phyloP scores from a whole-genome alignment of 1,284 basidiomycete genomes.

The Bondarzewia mesenterica region DNA sequence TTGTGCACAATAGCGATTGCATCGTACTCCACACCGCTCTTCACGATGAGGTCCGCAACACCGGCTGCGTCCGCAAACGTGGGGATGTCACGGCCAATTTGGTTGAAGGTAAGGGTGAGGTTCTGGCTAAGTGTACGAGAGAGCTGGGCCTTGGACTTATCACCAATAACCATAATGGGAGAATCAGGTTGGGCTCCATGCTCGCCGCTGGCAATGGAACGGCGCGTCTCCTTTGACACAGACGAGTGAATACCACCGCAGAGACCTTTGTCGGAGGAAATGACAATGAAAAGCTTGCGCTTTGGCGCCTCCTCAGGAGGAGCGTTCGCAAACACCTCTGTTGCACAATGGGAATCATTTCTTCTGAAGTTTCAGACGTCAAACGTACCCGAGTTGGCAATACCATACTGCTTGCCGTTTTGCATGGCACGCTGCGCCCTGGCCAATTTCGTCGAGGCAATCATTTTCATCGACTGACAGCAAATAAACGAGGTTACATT shows the following conservation, averaged over 20 bases:
- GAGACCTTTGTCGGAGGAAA: slow-evolving; percentile 98
- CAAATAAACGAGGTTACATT: neutral
- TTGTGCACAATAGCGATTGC: slow-evolving; percentile 89
- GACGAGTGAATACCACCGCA: slow-evolving; percentile 99
- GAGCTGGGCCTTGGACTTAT: slow-evolving; percentile 97
- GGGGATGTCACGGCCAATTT: slow-evolving; percentile 95
- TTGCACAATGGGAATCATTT: neutral
- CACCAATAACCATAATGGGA: slow-evolving; percentile 83
- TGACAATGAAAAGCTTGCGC: slow-evolving; percentile 84
- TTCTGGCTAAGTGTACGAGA: slow-evolving; percentile 59
- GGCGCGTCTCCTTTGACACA: slow-evolving; percentile 84
- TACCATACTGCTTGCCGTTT: slow-evolving; percentile 90
- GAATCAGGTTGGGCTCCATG: slow-evolving; percentile 55
- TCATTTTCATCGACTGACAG: slow-evolving; percentile 97
- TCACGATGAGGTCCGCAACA: slow-evolving; percentile 90
- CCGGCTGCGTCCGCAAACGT: slow-evolving; percentile 94
- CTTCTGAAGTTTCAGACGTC: neutral
- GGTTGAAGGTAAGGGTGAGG: slow-evolving; percentile 88
- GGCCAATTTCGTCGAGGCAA: slow-evolving; percentile 94
- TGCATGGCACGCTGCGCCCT: slow-evolving; percentile 96
- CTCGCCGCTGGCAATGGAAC: slow-evolving; percentile 44
- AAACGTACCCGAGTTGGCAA: slow-evolving; percentile 83
- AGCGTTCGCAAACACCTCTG: slow-evolving; percentile 80
- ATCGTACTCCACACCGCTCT: slow-evolving; percentile 84
- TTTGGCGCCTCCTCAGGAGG: slow-evolving; percentile 52